Conservation (phyloP, 2,329 filamentous ascomycete genomes). For the Monilinia fructicola region DNA sequence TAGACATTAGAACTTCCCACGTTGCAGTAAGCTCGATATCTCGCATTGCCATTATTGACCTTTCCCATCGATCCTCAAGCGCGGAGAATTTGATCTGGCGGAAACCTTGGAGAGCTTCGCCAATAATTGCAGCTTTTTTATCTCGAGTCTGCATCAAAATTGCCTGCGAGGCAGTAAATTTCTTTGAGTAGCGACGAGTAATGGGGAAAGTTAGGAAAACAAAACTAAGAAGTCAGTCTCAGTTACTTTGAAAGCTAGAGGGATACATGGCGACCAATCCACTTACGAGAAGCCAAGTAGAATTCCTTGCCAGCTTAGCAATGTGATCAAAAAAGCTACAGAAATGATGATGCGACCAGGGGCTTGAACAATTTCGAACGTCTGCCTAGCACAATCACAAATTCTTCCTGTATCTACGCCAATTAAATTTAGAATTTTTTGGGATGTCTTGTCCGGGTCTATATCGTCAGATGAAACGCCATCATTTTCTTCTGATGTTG, state of each 20-base stretch:
- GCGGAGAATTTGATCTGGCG: conserved; percentile 82
- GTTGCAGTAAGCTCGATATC: conserved; percentile 64
- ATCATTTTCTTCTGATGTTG: conserved; percentile 18
- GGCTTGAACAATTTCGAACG: conserved; percentile 50
- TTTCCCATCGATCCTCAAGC: conserved; percentile 71
- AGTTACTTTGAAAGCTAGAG: neutral
- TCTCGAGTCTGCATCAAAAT: conserved; percentile 72
- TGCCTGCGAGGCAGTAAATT: conserved; percentile 64
- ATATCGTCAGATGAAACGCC: conserved; percentile 47
- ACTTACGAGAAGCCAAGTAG: conserved; percentile 54
- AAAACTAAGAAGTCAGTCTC: conserved; percentile 57
- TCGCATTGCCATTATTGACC: conserved; percentile 62
- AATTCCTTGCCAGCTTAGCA: conserved; percentile 70
- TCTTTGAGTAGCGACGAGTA: conserved; percentile 47
- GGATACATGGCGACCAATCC: neutral
- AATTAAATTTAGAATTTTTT: conserved; percentile 72
- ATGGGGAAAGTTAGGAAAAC: conserved; percentile 63
- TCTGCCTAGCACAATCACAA: conserved; percentile 54
- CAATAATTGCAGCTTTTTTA: conserved; percentile 69
- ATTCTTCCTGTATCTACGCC: conserved; percentile 69
- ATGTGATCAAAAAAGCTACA: conserved; percentile 59
- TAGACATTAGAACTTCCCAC: conserved; percentile 47
- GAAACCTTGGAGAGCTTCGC: conserved; percentile 73
- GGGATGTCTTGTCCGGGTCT: conserved; percentile 55
- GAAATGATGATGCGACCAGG: conserved; percentile 49